Conservation (phyloP, 257 asterid genomes). For the Solanum chiquidenum region DNA sequence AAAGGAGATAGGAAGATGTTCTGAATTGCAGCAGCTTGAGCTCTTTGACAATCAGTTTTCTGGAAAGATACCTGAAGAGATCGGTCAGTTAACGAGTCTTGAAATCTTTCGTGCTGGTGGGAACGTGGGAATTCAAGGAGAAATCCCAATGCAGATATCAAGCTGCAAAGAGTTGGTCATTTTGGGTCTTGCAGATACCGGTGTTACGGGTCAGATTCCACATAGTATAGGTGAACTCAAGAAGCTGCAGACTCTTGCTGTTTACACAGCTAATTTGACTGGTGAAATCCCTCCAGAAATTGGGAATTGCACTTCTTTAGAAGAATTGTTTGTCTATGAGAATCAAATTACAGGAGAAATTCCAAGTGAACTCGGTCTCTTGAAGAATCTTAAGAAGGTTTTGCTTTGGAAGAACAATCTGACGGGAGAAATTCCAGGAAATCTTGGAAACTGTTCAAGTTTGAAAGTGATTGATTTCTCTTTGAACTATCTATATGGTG, state of each 20-base stretch:
- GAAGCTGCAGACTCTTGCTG: slow-evolving; percentile 49
- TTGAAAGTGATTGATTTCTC: slow-evolving; percentile 49
- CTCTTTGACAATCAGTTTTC: slow-evolving; percentile 48
- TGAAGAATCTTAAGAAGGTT: slow-evolving; percentile 36
- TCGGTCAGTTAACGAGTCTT: slow-evolving; percentile 29
- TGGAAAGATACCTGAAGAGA: slow-evolving; percentile 38
- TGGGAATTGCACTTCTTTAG: slow-evolving; percentile 49
- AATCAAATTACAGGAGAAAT: slow-evolving; percentile 55
- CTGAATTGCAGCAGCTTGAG: slow-evolving; percentile 36
- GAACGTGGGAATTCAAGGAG: slow-evolving; percentile 39
- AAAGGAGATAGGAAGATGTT: slow-evolving; percentile 42
- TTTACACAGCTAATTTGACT: slow-evolving; percentile 50
- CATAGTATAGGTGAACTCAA: slow-evolving; percentile 35
- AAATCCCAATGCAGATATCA: slow-evolving; percentile 48
- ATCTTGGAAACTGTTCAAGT: slow-evolving; percentile 49
- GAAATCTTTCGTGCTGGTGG: slow-evolving; percentile 63
- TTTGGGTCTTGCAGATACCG: slow-evolving; percentile 61
- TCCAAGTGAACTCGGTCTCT: slow-evolving; percentile 38
- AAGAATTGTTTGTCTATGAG: slow-evolving; percentile 45
- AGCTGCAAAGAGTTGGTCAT: slow-evolving; percentile 35
- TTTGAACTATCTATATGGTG: slow-evolving; percentile 45
- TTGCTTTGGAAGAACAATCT: slow-evolving; percentile 57
- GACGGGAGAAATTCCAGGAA: slow-evolving; percentile 36
- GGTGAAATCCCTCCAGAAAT: slow-evolving; percentile 53
- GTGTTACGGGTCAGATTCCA: slow-evolving; percentile 53